These are phyloP conservation scores for Alternaria ethzedia DNA, from an alignment of 2,329 filamentous ascomycete genomes.

Conservation along the genomic window DNA sequence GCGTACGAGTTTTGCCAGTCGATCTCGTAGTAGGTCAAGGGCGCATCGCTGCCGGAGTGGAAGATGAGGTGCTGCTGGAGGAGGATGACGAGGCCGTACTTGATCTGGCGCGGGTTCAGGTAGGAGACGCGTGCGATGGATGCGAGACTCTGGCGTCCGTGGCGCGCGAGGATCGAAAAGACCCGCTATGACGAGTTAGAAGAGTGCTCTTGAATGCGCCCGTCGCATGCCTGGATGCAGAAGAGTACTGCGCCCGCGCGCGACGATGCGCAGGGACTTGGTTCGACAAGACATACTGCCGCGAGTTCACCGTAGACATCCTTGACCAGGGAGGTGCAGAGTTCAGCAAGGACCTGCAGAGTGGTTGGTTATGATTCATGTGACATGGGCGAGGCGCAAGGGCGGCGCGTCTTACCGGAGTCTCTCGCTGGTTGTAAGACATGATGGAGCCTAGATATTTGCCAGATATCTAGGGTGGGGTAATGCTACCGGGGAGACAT, in stretches of 20 bases:
- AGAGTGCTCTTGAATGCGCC: constrained; percentile 7
- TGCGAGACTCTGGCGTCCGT: constrained; percentile 76
- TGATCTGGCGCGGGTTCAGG: constrained; percentile 75
- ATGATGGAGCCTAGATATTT: constrained; percentile 43
- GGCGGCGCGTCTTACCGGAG: constrained; percentile 39
- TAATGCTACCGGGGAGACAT: constrained; percentile 42
- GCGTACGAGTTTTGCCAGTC: constrained; percentile 82
- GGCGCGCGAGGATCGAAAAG: constrained; percentile 76
- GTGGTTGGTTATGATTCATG: constrained; percentile 51
- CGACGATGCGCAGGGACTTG: not conserved
- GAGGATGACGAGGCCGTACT: constrained; percentile 81
- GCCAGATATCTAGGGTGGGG: constrained; percentile 42
- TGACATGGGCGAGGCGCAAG: constrained; percentile 25
- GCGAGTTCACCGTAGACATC: constrained; percentile 91
- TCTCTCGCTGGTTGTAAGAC: constrained; percentile 46
- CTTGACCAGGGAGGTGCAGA: constrained; percentile 86
- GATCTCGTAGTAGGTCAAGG: constrained; percentile 79
- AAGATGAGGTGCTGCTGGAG: constrained; percentile 87
- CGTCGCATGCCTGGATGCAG: constrained; percentile 4
- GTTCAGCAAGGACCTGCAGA: constrained; percentile 78
- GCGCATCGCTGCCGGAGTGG: constrained; percentile 69
- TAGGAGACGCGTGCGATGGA: constrained; percentile 75
- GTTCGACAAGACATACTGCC: constrained; percentile 64
- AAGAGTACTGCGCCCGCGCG: not conserved
- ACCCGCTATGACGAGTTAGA: constrained; percentile 69